phyloP scores from a whole-genome alignment of 2,329 filamentous ascomycete genomes.

The Fusarium pilosicola region DNA sequence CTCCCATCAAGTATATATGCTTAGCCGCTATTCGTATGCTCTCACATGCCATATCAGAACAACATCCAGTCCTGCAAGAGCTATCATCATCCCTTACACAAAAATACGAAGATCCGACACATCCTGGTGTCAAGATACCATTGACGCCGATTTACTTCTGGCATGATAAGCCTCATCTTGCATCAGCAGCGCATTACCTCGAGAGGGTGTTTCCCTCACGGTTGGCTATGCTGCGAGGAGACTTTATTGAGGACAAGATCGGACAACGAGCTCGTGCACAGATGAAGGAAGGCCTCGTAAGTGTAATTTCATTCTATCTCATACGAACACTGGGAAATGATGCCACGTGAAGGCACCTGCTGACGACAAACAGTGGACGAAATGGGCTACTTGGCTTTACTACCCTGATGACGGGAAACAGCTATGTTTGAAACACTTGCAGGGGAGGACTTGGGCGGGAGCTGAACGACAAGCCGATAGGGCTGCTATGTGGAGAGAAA shows the following conservation, averaged over 20 bases:
- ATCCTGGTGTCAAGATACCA: slow-evolving; percentile 47
- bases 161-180: slow-evolving; percentile 68
- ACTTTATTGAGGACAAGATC: slow-evolving; percentile 67
- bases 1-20: slow-evolving; percentile 63
- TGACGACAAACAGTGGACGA: slow-evolving; percentile 50
- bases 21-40: slow-evolving; percentile 63
- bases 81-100: slow-evolving; percentile 56
- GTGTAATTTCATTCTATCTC: background rate
- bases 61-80: slow-evolving; percentile 52
- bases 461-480: slow-evolving; percentile 29
- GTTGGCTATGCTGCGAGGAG: slow-evolving; percentile 60
- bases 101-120: slow-evolving; percentile 47
- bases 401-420: slow-evolving; percentile 58
- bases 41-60: slow-evolving; percentile 57
- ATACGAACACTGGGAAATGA: rapidly evolving
- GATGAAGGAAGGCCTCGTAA: slow-evolving; percentile 61
- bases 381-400: slow-evolving; percentile 67
- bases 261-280: slow-evolving; percentile 64
- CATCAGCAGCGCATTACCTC: slow-evolving; percentile 60
- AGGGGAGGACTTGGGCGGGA: slow-evolving; percentile 62
- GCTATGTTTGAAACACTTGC: slow-evolving; percentile 60
- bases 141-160: slow-evolving; percentile 68
- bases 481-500: slow-evolving; percentile 33
- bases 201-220: slow-evolving; percentile 60
- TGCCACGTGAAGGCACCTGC: rapidly evolving